Evolutionary conservation across 345 rosid species (phyloP), one percentile per base, ranked within the genome.

Genomic region (Citropsis articulata): DNA sequence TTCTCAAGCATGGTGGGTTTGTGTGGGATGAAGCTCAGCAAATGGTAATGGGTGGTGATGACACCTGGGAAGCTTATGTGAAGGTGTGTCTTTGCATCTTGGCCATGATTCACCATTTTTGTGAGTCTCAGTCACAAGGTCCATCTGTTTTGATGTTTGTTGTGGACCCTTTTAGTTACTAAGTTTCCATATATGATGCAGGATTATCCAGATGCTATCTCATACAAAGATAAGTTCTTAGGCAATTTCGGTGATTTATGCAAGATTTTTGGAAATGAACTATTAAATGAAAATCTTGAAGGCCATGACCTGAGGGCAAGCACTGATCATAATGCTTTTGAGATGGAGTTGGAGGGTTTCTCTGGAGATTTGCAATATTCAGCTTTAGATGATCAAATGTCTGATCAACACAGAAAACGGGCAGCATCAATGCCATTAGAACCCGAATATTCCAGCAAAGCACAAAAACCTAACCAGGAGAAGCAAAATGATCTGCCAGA

Each of bases 11-110:
- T 16, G 35, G 28, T 63, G 92, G 89, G 59, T 92, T 94, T 67
- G 19, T 82, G 66, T 94, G 93, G 96, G 91, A 90, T 82, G 94
- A 76, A 45, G 79, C 81, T 69, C 90, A 73, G 66, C 87, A 89
- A 75, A 89, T 82, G 78, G 76, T 92, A 31, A 77, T 75, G 61
- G 94, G 91, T 36, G 87, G 76, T 61, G 81, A 89, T 71, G 85
- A 86, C 27, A 76, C 68, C 36, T 94, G 94, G 96, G 91, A 88
- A 84, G 83, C 83, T 66, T 88, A 88, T 80, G 61, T 78, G 42
- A 84, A 92, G 91, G 98, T 92, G 71, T 70, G 78, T 42, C 77
- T 55, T 57, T 42, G 21, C 14, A 57, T 50, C 61, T 30, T 48
- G 64, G 40, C 38, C 18, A 24, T 42, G 30, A 61, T 42, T 63